These are phyloP conservation scores for Penicillium crustosum DNA, from an alignment of 2,329 filamentous ascomycete genomes.

Conservation along the genomic window DNA sequence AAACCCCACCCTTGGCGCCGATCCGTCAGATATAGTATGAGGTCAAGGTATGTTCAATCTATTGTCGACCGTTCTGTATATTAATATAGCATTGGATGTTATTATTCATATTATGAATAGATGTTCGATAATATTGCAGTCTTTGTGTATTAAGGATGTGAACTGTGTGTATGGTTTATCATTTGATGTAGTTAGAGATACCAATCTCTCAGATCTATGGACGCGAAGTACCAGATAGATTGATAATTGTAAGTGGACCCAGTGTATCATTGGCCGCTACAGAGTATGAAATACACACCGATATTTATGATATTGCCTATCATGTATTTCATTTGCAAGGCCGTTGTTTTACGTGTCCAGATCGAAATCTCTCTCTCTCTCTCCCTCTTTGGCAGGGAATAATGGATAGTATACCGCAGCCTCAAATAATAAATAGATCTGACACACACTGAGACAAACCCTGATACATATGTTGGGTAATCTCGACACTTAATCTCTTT, in stretches of 20 bases:
- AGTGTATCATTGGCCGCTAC: background rate
- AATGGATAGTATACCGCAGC: background rate
- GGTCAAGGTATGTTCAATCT: background rate
- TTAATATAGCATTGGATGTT: too few species aligned
- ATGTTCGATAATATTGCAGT: background rate
- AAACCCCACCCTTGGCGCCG: conserved; percentile 6
- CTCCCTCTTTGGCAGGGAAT: too few species aligned
- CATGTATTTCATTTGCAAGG: background rate
- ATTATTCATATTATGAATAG: background rate
- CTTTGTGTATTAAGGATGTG: background rate
- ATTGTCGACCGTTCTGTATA: background rate
- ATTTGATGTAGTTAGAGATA: background rate
- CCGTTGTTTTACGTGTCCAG: background rate
- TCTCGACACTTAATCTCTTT: background rate
- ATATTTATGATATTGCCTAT: background rate
- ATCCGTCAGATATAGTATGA: background rate
- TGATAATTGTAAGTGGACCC: conserved; percentile 4
- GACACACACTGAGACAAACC: background rate
- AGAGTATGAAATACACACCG: background rate
- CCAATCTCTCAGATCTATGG: background rate
- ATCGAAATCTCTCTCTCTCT: background rate
- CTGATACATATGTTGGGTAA: background rate
- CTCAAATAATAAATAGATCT: background rate
- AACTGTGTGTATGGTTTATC: too few species aligned
- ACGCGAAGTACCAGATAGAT: background rate